Evolutionary conservation across 1,284 basidiomycete genomes (phyloP).

Genomic region (Malassezia arunalokei): DNA sequence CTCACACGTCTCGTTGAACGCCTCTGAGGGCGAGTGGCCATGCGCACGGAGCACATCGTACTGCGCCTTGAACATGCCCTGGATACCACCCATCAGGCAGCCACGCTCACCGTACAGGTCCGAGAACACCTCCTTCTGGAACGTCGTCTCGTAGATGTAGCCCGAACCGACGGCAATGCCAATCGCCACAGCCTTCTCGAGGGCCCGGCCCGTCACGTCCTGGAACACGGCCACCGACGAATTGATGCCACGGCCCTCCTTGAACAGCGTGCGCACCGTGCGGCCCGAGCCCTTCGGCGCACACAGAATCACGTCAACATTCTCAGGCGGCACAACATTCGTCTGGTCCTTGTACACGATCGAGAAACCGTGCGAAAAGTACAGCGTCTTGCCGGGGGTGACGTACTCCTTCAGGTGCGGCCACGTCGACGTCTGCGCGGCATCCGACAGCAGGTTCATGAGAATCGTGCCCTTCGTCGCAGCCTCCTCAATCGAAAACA

Average conservation of each 20-base stretch:
- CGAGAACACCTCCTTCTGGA: conserved; percentile 98
- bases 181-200: conserved; percentile 90
- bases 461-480: conserved; percentile 92
- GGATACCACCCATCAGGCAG: conserved; percentile 97
- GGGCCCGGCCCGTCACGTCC: conserved; percentile 92
- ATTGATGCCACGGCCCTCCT: conserved; percentile 97
- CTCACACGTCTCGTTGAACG: conserved; percentile 95
- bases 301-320: conserved; percentile 97
- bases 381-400: conserved; percentile 98
- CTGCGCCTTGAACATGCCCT: conserved; percentile 98
- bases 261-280: conserved; percentile 98
- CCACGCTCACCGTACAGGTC: conserved; percentile 98
- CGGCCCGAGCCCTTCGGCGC: conserved; percentile 98
- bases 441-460: conserved; percentile 99
- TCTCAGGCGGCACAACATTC: conserved; percentile 74
- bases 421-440: conserved; percentile 94
- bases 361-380: conserved; percentile 99
- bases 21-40: conserved; percentile 93
- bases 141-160: conserved; percentile 96
- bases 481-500: conserved; percentile 97
- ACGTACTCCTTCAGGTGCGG: conserved; percentile 67
- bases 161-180: conserved; percentile 91
- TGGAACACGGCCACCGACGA: conserved; percentile 70
- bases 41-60: conserved; percentile 98
- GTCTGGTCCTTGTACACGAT: conserved; percentile 97